Conservation (phyloP, 768 basidiomycete species). For the Boletus edulis region DNA sequence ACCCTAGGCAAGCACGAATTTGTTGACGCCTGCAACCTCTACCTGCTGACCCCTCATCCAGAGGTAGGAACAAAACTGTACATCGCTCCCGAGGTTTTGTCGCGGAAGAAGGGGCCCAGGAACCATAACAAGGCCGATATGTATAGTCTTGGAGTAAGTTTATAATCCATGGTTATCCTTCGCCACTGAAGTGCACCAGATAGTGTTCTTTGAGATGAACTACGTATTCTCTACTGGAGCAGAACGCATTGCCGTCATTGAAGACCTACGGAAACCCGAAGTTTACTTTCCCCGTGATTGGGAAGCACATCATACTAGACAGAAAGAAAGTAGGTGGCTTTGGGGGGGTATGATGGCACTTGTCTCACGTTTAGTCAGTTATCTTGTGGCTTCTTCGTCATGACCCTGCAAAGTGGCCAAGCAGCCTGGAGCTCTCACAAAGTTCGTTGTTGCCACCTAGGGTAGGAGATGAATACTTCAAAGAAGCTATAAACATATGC, state of each 20-base stretch:
- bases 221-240: constrained; percentile 76
- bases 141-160: too few species aligned
- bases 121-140: too few species aligned
- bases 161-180: too few species aligned
- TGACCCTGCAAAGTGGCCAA: constrained; percentile 73
- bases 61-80: too few species aligned
- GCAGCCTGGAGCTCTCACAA: constrained; percentile 78
- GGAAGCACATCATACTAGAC: constrained; percentile 58
- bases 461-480: constrained; percentile 85
- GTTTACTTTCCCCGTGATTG: constrained; percentile 79
- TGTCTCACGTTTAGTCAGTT: constrained; percentile 40
- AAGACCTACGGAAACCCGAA: constrained; percentile 67
- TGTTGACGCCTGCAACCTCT: too few species aligned
- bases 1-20: too few species aligned
- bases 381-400: constrained; percentile 82
- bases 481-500: too few species aligned
- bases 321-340: constrained; percentile 61
- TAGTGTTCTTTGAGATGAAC: constrained; percentile 98
- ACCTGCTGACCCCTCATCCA: too few species aligned
- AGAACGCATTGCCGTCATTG: constrained; percentile 82
- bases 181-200: constrained; percentile 39
- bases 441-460: constrained; percentile 69
- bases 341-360: neutral
- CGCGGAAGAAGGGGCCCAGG: too few species aligned
- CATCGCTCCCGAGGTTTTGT: too few species aligned